Conservation (phyloP, 768 basidiomycete genomes). For the Suillus fuscotomentosus region DNA sequence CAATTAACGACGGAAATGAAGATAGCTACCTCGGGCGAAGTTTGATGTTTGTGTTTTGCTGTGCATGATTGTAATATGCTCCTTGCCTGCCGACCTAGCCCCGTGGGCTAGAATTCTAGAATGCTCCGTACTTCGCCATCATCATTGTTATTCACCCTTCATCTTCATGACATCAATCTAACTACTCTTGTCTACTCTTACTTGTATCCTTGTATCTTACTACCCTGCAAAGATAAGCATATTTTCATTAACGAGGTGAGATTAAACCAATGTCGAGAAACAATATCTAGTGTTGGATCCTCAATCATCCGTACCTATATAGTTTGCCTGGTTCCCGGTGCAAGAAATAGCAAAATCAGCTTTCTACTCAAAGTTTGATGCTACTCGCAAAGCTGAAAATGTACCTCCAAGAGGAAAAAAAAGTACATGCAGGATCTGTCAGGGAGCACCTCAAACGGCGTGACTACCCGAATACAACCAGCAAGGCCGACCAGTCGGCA, state of each 20-base stretch:
- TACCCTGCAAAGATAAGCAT: no score
- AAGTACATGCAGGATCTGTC: background rate
- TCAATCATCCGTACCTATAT: no score
- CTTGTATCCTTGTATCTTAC: background rate
- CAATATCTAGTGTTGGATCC: no score
- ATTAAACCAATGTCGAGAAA: no score
- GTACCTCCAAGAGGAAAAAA: no score
- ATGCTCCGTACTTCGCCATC: background rate
- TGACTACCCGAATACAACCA: background rate
- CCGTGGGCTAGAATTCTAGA: background rate
- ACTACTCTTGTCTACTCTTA: background rate
- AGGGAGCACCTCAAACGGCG: conserved; percentile 9
- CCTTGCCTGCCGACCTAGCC: background rate
- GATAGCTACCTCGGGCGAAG: background rate
- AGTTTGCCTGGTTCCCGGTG: no score
- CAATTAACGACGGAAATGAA: background rate
- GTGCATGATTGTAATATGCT: background rate
- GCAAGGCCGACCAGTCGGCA: background rate
- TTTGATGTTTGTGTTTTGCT: background rate
- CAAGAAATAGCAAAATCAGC: no score
- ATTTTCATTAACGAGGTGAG: no score
- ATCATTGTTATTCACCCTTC: background rate
- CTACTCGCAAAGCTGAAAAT: no score
- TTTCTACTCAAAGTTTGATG: no score
- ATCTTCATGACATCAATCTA: background rate